Evolutionary conservation across 129 eudicot species (phyloP).

Genomic region (Chrysanthemum makinoi): DNA sequence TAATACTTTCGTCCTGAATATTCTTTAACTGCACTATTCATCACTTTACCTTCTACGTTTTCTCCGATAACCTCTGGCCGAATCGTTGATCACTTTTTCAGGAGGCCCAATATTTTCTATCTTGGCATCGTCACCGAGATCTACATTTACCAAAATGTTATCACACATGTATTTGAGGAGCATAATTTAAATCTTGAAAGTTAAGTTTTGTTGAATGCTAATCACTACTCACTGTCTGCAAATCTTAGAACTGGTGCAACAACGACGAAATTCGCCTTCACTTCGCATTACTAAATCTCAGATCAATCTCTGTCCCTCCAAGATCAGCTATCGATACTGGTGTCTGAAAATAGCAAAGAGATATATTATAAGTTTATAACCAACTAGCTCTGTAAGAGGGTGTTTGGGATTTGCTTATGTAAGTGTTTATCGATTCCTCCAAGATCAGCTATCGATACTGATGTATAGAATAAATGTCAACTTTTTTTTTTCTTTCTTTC

Average conservation of each 20-base stretch:
- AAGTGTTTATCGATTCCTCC: too few relatives aligned
- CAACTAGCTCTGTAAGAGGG: too few relatives aligned
- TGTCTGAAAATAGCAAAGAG: constrained; percentile 40
- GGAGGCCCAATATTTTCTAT: constrained; percentile 81
- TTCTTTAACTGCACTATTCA: constrained; percentile 63
- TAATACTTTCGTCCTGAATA: constrained; percentile 82
- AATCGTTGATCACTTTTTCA: constrained; percentile 74
- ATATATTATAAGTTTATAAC: background rate
- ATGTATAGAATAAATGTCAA: too few relatives aligned
- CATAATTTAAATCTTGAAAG: background rate
- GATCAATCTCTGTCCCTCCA: constrained; percentile 95
- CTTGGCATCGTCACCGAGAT: constrained; percentile 75
- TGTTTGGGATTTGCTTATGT: too few relatives aligned
- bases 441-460: too few relatives aligned
- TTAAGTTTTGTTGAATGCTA: background rate
- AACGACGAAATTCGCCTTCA: constrained; percentile 70
- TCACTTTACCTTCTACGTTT: constrained; percentile 93
- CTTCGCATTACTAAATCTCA: constrained; percentile 72
- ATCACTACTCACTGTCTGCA: constrained; percentile 59
- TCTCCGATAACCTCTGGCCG: constrained; percentile 92
- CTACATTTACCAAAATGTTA: constrained; percentile 29
- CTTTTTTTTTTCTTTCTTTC: too few relatives aligned
- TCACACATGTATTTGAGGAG: background rate
- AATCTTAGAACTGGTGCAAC: constrained; percentile 97
- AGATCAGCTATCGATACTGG: constrained; percentile 98